Evolutionary conservation across 139 green algal genomes (phyloP), one percentile per base, ranked within the genome.

Genomic region (Micractinium conductrix): DNA sequence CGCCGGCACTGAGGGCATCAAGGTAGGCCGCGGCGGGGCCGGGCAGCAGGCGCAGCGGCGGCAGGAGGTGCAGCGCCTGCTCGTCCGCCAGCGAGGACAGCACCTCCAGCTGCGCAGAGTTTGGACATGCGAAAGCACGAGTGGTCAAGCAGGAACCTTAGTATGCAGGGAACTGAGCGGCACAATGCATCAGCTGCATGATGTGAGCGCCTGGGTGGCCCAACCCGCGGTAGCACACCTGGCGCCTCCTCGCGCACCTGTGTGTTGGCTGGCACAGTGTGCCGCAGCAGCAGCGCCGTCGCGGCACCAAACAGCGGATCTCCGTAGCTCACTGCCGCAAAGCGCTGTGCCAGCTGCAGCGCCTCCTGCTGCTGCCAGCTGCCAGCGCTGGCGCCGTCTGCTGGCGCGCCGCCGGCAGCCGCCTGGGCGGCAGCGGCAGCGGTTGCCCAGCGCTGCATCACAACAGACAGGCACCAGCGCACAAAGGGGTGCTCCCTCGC

Each of bases 1-100:
- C 30, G 26, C 55, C 10, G 28, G 26, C 30, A 22, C 48, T 72
- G 74, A 30, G 65, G 16, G 65, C 14, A 28, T 37, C 44, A 17
- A 86, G 67, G 72, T 90, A 90, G 8, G 76, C 68, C 12, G 2
- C 4, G 1, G 38, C 2, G 19, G 73, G 73, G 69, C 78, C 78
- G n/a, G 83, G 83, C 33, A 79, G 72, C 19, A 38, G 37, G 37
- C 28, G 21, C 37, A 93, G 84, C 28, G 87, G 83, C 55, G 91
- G 91, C 87, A 94, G 87, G 86, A 94, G 85, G 81, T 92, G 90
- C 80, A 93, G 83, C 22, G 85, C 79, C 22, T 80, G 74, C 28
- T 90, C 85, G 5, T 90, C 74, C 37, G n/a, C 76, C 69, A 92
- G 65, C 5, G 44, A 76, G 0, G 33, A 43, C 82, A 85, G 81